These are phyloP conservation scores for Saccharum spontaneum DNA, from an alignment of 176 grass and related monocot genomes.

Conservation along the genomic window DNA sequence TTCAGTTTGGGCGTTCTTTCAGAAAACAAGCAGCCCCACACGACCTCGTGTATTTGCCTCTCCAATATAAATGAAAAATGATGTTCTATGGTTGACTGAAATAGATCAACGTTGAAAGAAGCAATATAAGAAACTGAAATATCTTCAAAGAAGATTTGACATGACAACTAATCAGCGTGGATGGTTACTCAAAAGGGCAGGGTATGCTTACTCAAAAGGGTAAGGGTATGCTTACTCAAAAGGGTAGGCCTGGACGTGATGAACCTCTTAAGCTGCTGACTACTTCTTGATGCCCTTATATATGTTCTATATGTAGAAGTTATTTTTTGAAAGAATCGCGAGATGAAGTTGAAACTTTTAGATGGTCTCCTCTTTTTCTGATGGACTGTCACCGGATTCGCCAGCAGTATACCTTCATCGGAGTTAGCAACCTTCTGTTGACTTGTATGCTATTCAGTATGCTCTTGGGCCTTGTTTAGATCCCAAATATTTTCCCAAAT, in stretches of 20 bases:
- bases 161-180: not conserved
- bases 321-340: not conserved
- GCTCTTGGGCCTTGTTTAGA: too few species aligned
- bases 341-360: not conserved
- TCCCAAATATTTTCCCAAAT: too few species aligned
- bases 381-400: constrained; percentile 10
- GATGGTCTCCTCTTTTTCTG: constrained; percentile 1
- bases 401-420: constrained; percentile 21
- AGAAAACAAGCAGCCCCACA: constrained; percentile 12
- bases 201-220: constrained; percentile 17
- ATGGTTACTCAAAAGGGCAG: constrained; percentile 19
- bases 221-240: constrained; percentile 24
- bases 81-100: constrained; percentile 22
- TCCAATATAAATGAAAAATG: not conserved
- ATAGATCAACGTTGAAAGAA: constrained; percentile 14
- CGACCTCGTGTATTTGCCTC: not conserved
- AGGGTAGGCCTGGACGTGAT: constrained; percentile 24
- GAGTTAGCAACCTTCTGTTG: not conserved
- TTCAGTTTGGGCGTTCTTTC: constrained; percentile 6
- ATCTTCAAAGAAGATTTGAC: constrained; percentile 14
- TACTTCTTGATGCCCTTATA: constrained; percentile 29
- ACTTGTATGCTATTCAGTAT: not conserved
- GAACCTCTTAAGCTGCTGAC: constrained; percentile 1
- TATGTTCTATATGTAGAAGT: constrained; percentile 24
- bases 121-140: not conserved